Base-by-base conservation (phyloP, 2,329 filamentous ascomycete species). In the Calycina marina region DNA sequence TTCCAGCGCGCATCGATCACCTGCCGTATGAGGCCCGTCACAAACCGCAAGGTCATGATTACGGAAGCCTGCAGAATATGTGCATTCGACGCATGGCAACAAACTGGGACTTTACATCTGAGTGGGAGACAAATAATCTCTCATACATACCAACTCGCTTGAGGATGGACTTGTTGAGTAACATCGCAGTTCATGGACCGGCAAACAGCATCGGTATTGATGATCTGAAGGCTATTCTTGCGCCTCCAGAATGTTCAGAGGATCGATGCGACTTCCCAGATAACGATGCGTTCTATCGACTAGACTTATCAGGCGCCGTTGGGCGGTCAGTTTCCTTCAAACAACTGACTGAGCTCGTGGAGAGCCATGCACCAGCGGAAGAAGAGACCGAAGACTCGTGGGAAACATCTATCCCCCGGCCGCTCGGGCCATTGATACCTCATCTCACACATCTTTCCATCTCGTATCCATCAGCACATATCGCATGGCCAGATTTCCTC, bases 361-460 rank as follows among this genome's bases (percentile, higher is more conserved):
- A 39, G 18, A 39, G 35, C 16, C 40, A 40, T 10, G 31, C 32
- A 14, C 18, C 29, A 12, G 17, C 25, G 15, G 18, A 28, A 28
- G 32, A 30, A 1, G 20, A 36, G 6, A 28, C 18, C 6, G 28
- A 30, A 1, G 30, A 44, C 2, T 41, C 44, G 5, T 52, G 49
- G 49, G 49, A 52, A 14, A 40, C 47, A 17, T 41, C 18, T 12
- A 38, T 46, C 11, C 36, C 42, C 12, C 29, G 22, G 14, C 41
- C 33, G 12, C 30, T 49, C 2, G 43, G 39, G 9, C 31, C 46
- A 4, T 34, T 36, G 4, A 40, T 76, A 25, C 69, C 70, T 6
- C 66, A 66, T 37, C 56, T 77, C 9, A 74, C 70, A 0, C 69
- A 74, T 40, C 57, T 77, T 6, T 75, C 70, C 2, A 62, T 77